Conservation (phyloP, 108 stramenopile species). For the Cylindrotheca fusiformis region DNA sequence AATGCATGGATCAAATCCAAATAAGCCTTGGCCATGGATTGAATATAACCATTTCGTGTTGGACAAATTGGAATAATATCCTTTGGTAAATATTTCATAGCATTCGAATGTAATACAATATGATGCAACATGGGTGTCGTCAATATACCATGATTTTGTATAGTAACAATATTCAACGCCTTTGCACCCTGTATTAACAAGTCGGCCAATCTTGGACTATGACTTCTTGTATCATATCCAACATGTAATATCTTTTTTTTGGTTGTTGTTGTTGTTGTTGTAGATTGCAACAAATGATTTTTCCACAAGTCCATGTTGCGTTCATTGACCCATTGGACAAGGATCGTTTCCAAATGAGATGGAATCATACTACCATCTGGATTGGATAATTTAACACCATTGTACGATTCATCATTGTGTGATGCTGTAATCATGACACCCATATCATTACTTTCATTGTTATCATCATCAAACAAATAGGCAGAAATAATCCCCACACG, state of each 20-base stretch:
- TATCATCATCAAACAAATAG: slow-evolving; percentile 6
- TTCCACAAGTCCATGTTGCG: slow-evolving; percentile 23
- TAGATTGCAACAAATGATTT: neutral
- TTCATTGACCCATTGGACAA: slow-evolving; percentile 71
- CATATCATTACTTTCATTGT: slow-evolving; percentile 31
- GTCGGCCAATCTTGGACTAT: slow-evolving; percentile 61
- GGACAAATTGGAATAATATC: slow-evolving; percentile 55
- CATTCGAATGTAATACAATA: slow-evolving; percentile 82
- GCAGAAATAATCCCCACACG: slow-evolving; percentile 68
- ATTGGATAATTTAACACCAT: slow-evolving; percentile 96
- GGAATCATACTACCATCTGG: slow-evolving; percentile 92
- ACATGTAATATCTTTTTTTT: slow-evolving; percentile 43
- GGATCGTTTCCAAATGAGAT: slow-evolving; percentile 69
- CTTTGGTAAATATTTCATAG: slow-evolving; percentile 37
- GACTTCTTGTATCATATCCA: slow-evolving; percentile 88
- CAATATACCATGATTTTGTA: slow-evolving; percentile 80
- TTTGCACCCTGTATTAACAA: slow-evolving; percentile 56
- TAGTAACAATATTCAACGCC: slow-evolving; percentile 61
- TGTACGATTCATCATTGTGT: slow-evolving; percentile 88
- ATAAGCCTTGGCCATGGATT: slow-evolving; percentile 74
- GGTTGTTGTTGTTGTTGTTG: neutral
- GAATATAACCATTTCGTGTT: slow-evolving; percentile 76
- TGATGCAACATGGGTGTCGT: slow-evolving; percentile 96
- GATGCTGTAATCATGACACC: slow-evolving; percentile 98
- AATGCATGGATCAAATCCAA: slow-evolving; percentile 23